phyloP scores from a whole-genome alignment of 2,329 filamentous ascomycete genomes.

The Colletotrichum caudatum region DNA sequence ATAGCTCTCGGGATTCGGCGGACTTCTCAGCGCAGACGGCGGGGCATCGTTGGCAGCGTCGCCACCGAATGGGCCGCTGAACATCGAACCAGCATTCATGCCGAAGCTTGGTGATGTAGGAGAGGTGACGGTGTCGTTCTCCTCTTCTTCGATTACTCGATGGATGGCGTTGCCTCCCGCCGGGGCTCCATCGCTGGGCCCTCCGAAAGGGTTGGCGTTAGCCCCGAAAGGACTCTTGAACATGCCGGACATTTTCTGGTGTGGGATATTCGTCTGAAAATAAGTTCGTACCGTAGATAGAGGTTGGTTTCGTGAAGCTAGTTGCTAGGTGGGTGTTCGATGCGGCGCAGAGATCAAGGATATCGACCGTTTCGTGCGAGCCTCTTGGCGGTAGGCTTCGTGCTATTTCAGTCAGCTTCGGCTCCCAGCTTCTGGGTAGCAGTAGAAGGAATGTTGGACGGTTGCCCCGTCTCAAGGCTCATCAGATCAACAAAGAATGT shows the following conservation, averaged over 20 bases:
- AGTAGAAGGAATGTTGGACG: constrained; percentile 18
- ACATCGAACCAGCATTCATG: constrained; percentile 55
- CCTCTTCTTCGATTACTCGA: constrained; percentile 84
- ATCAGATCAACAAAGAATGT: constrained; percentile 37
- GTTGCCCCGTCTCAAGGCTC: constrained; percentile 32
- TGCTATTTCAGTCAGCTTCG: constrained; percentile 66
- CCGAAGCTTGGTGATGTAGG: constrained; percentile 75
- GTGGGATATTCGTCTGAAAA: constrained; percentile 33
- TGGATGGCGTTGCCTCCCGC: constrained; percentile 55
- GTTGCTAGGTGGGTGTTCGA: constrained; percentile 62
- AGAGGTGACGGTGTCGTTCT: constrained; percentile 80
- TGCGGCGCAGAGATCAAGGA: constrained; percentile 78
- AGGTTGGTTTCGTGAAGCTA: constrained; percentile 1
- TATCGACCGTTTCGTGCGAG: constrained; percentile 68
- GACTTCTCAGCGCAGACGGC: constrained; percentile 58
- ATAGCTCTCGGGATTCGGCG: constrained; percentile 75
- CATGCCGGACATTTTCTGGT: constrained; percentile 75
- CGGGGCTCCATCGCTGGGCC: constrained; percentile 56
- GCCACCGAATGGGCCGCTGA: constrained; percentile 64
- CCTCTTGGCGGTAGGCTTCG: constrained; percentile 71
- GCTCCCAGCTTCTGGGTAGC: constrained; percentile 58
- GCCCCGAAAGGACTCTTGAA: constrained; percentile 80
- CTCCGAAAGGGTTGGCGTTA: constrained; percentile 80
- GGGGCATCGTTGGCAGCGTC: constrained; percentile 62
- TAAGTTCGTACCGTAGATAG: constrained; percentile 3